phyloP scores from a whole-genome alignment of 1,284 basidiomycete genomes.

The Rhodotorula sp. region DNA sequence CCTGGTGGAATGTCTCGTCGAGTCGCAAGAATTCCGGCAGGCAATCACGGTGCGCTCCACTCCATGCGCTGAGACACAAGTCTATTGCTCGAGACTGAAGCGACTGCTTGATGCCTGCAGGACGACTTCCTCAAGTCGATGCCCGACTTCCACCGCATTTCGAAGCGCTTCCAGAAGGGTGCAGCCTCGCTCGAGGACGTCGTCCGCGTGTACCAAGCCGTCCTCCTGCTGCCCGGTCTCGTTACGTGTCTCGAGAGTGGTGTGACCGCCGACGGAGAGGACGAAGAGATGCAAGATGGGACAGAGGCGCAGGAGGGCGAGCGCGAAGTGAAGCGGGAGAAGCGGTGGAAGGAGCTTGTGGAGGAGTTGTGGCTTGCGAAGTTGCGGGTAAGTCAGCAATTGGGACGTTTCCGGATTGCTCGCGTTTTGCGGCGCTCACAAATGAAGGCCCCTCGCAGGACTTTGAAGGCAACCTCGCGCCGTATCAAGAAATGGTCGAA shows the following conservation, averaged over 20 bases:
- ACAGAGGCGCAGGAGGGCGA: not conserved
- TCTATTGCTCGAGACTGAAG: not conserved
- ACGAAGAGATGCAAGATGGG: not conserved
- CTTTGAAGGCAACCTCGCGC: constrained; percentile 63
- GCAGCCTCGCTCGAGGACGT: constrained; percentile 89
- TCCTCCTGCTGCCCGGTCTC: constrained; percentile 73
- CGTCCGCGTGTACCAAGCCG: constrained; percentile 91
- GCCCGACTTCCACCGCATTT: constrained; percentile 91
- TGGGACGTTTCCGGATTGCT: not conserved
- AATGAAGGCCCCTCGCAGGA: constrained; percentile 54
- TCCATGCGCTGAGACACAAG: too few relatives aligned
- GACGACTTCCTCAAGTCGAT: constrained; percentile 84
- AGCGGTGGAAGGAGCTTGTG: constrained; percentile 58
- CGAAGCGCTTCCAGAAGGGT: constrained; percentile 86
- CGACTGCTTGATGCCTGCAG: constrained; percentile 50
- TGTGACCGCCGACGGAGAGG: constrained; percentile 40
- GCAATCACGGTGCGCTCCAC: constrained; percentile 63
- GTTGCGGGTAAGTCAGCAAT: constrained; percentile 57
- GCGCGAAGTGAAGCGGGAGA: constrained; percentile 10
- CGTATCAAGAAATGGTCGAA: constrained; percentile 92
- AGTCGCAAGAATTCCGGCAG: constrained; percentile 70
- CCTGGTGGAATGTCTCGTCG: constrained; percentile 81
- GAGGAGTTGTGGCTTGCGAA: constrained; percentile 65
- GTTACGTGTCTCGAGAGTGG: constrained; percentile 59
- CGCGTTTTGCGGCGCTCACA: not conserved